Evolutionary conservation across 805 yeast genomes (phyloP).

Genomic region (Hanseniaspora meyeri): DNA sequence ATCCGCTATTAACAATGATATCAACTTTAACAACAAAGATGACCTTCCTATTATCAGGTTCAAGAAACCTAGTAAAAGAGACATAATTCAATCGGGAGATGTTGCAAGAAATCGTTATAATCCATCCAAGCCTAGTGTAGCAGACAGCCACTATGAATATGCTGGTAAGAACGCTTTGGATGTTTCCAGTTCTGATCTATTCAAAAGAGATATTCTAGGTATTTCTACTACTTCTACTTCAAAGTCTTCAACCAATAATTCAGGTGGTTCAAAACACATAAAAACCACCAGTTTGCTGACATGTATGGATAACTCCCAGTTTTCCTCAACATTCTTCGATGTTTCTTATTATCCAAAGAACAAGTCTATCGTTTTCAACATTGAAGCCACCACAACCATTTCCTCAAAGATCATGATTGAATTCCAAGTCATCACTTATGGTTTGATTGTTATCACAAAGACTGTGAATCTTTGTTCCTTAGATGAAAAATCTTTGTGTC

Average conservation of each 20-base stretch:
- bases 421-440: constrained; percentile 63
- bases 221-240: constrained; percentile 6
- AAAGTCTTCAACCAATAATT: constrained; percentile 7
- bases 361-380: constrained; percentile 47
- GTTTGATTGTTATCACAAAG: constrained; percentile 48
- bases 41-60: constrained; percentile 10
- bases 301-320: constrained; percentile 81
- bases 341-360: constrained; percentile 61
- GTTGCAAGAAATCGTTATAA: background rate
- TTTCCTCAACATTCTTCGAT: constrained; percentile 73
- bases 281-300: constrained; percentile 65
- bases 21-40: constrained; percentile 6
- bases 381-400: constrained; percentile 69
- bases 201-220: constrained; percentile 2
- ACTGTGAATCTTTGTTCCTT: constrained; percentile 55
- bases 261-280: constrained; percentile 22
- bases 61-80: background rate
- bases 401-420: constrained; percentile 58
- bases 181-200: background rate
- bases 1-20: constrained; percentile 8
- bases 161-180: background rate
- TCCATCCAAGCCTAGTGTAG: background rate
- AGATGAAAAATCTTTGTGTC: constrained; percentile 53
- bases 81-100: background rate
- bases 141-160: constrained; percentile 8